Conservation (phyloP, 1,139 yeast genomes). For the Wickerhamomyces sp. region DNA sequence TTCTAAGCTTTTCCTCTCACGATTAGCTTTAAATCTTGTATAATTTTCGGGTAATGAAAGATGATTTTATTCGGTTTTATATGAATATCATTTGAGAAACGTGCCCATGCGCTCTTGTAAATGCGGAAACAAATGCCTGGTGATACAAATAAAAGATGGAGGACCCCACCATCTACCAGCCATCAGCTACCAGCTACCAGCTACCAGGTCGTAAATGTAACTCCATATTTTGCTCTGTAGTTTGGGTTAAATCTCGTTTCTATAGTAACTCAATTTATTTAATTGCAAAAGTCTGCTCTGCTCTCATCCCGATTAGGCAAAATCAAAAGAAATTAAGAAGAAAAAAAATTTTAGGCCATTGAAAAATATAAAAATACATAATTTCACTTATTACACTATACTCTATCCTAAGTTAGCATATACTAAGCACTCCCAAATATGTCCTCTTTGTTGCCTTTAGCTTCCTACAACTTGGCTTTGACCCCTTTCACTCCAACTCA, state of each 20-base stretch:
- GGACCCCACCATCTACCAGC: no score
- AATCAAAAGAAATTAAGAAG: slow-evolving; percentile 19
- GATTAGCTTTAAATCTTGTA: slow-evolving; percentile 13
- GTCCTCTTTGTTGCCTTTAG: slow-evolving; percentile 74
- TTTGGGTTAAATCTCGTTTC: no score
- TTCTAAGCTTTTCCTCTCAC: slow-evolving; percentile 49
- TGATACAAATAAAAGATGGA: no score
- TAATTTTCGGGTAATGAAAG: slow-evolving; percentile 23
- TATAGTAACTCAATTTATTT: slow-evolving; percentile 4
- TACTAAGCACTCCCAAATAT: slow-evolving; percentile 27
- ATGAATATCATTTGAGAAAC: neutral
- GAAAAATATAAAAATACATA: slow-evolving; percentile 1
- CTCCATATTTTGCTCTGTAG: no score
- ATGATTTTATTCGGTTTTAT: slow-evolving; percentile 16
- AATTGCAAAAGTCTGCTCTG: neutral
- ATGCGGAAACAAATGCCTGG: no score
- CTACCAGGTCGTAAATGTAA: no score
- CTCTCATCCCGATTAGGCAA: slow-evolving; percentile 21
- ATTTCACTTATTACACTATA: slow-evolving; percentile 3
- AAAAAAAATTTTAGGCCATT: slow-evolving; percentile 6
- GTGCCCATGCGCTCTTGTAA: neutral
- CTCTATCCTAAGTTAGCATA: neutral
- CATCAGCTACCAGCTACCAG: no score
- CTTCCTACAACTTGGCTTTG: slow-evolving; percentile 80
- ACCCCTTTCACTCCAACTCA: slow-evolving; percentile 84